Base-by-base conservation (phyloP, 2,329 filamentous ascomycete genomes). In the Ceratocystiopsis sp. region DNA sequence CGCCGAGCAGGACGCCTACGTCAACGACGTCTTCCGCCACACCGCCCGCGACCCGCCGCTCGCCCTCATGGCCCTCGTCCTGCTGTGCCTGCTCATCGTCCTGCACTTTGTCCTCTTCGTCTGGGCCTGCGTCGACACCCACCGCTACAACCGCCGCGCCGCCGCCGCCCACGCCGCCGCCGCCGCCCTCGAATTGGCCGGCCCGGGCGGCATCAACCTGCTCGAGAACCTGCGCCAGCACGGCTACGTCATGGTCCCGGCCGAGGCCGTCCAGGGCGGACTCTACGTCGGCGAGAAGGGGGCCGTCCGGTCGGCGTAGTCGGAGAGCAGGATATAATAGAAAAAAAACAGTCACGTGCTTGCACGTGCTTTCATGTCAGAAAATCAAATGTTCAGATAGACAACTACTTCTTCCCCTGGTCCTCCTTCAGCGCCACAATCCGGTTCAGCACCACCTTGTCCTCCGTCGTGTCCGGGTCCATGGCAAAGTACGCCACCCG, bases 401-500 rank as follows among this genome's bases (percentile, higher is more conserved):
- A 3, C 12, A 15, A 6, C 11, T 42, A 48, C 40, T 52, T 63
- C 68, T 86, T 86, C 44, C 76, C 76, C n/a, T 73, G 65, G 56
- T 93, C 84, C 61, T 94, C 87, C 66, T 93, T 93, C 55, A 95
- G 61, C 40, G 81, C 84, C 18, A 96, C 87, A 54, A 96, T 95
- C 42, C 85, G 73, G 64, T 96, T 96, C 29, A 96, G 64, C 40
- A 96, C 74, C 50, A 93, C 68, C 59, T 80, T 84, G n/a, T 84
- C 82, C 32, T 75, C 73, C 0, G 75, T 81, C 46, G 77, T 83
- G 53, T 93, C 85, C 41, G 71, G 74, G 57, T 95, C 87, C 59
- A 93, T 68, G 19, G 39, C 69, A 63, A 91, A 91, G 58, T 93
- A 94, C 11, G 80, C 89, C 38, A 89, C 82, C 21, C 89, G 73